Base-by-base conservation (phyloP, 169 alveolate genomes). In the Sarcocystis neurona region DNA sequence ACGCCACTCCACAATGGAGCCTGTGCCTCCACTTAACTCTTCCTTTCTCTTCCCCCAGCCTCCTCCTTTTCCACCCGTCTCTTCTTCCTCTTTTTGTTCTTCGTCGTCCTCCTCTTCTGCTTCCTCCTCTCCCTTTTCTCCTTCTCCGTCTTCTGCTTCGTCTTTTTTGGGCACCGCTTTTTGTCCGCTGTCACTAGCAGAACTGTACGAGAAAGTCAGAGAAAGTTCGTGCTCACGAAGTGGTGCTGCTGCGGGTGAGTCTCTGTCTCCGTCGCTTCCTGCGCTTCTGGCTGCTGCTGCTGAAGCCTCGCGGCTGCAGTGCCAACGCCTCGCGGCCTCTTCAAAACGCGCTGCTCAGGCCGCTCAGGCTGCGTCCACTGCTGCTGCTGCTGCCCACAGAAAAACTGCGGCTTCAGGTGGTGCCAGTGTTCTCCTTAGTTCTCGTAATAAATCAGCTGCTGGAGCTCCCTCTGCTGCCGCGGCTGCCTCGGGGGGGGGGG, bases 81-180 rank as follows among this genome's bases (percentile, higher is more conserved):
- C 6, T 6, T 6, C 27, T 48, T 48, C 15, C 6, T 6, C 27
- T 6, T 48, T 48, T 48, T 10, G 60, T 15, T 48, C 60, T 15
- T 48, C 60, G 60, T 48, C 60, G 6, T 6, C 60, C 39, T 23
- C 39, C 27, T 6, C 39, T 30, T 30, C 37, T 30, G 8, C 15
- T 12, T 23, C 79, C 60, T 27, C 30, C 8, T 56, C 56, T 27
- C 60, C 37, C 8, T n/a, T 37, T 39, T 15, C 60, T 6, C 4
- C 5, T 30, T 2, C 15, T 12, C 60, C 53, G 32, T n/a, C 60
- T 8, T 10, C 56, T 3, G 48, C 48, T 12, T 79, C 72, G 53
- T 37, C 75, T 12, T 79, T 79, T 53, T 23, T 79, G 48, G 87
- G 87, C 4, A 79, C 87, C 30, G 77, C 87, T 5, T 44, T 79